Evolutionary conservation across 805 yeast species (phyloP), one percentile per base, ranked within the genome.

Genomic region (Wickerhamiella azyma): DNA sequence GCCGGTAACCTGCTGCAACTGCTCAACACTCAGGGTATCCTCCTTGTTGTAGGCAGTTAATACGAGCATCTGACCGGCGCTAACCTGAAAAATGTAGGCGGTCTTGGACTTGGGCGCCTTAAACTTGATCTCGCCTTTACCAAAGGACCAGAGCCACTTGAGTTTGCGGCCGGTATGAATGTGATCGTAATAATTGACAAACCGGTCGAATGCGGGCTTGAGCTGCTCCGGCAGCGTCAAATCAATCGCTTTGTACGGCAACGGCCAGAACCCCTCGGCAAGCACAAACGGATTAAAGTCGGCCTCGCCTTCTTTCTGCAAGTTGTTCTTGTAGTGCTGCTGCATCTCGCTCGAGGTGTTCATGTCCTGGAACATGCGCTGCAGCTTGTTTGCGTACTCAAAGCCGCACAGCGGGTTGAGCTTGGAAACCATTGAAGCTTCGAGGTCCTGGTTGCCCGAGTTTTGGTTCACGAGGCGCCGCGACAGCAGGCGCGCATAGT

Each of bases 311-410:
- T 44, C 41, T 46, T 66, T 63, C 37, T 69, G 65, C 28, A 66
- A 66, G 37, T 76, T 79, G 8, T 5, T 6, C 51, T 67, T 70
- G 58, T 80, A 79, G 42, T 67, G 63, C n/a, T 59, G 52, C 55
- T 78, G 82, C 59, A 92, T 69, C 47, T 85, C 89, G 50, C 76
- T 76, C 0, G 95, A 84, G 2, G 89, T 75, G 55, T 81, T 75
- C 70, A 92, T 85, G 65, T 92, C 98, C 60, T 81, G 83, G 62
- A 92, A 88, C 99, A 92, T 92, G 56, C 86, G 84, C 18, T 94
- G 83, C 63, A 92, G 83, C 62, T 88, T 89, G 46, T 85, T 80
- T 1, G 97, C 88, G 62, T 89, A 92, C 59, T 92, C 97, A 60
- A 80, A 71, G 16, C 94, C 85, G 63, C 92, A 89, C 50, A 82